phyloP scores from a whole-genome alignment of 164 flowering plant genomes.

The Nymphaea colorata region DNA sequence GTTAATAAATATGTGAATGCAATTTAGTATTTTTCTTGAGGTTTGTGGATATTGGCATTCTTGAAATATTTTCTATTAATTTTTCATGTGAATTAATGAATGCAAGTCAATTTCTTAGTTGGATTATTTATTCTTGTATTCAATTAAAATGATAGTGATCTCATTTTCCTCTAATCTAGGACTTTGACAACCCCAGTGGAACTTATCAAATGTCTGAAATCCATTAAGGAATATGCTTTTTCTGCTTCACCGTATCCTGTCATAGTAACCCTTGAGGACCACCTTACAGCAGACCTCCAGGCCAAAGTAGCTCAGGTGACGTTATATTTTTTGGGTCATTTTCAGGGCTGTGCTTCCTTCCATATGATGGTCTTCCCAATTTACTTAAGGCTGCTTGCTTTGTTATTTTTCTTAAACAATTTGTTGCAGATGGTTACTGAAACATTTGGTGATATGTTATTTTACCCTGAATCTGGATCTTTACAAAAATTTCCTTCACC shows the following conservation, averaged over 20 bases:
- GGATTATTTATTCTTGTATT: neutral
- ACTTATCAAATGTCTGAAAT: conserved; percentile 53
- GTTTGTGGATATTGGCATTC: too few relatives aligned
- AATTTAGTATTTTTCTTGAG: too few relatives aligned
- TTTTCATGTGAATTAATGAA: too few relatives aligned
- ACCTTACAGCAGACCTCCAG: conserved; percentile 59
- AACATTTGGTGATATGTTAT: conserved; percentile 62
- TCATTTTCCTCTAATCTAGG: conserved; percentile 17
- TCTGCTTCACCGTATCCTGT: conserved; percentile 49
- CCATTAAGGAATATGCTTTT: conserved; percentile 63
- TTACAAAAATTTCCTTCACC: conserved; percentile 68
- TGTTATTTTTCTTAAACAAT: neutral
- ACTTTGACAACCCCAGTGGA: conserved; percentile 58
- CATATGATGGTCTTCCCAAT: neutral
- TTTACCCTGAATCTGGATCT: conserved; percentile 38
- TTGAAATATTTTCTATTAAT: too few relatives aligned
- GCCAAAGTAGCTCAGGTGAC: conserved; percentile 69
- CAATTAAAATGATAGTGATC: neutral
- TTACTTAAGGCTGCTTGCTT: neutral
- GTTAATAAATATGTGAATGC: too few relatives aligned
- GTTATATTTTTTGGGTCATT: neutral
- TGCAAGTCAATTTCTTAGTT: too few relatives aligned
- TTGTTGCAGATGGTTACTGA: conserved; percentile 47
- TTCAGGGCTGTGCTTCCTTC: neutral
- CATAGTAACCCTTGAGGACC: conserved; percentile 65